Conservation (phyloP, 371 early-diverging fungal genomes). For the Rhizomucor pusillus region DNA sequence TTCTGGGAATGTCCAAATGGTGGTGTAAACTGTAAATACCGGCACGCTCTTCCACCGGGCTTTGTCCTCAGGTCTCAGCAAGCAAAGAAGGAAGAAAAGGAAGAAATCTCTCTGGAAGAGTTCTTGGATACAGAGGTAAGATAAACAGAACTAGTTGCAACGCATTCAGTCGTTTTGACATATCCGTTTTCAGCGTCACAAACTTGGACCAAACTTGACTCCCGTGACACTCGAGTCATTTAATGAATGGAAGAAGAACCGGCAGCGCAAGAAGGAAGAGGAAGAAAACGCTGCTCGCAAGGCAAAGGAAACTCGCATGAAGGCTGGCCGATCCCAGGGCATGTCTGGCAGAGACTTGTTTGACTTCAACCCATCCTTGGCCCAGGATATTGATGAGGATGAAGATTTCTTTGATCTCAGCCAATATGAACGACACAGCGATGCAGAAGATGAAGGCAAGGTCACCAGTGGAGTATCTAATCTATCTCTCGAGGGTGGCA, state of each 20-base stretch:
- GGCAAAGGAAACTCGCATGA: conserved; percentile 87
- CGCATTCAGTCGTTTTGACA: background rate
- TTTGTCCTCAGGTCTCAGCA: conserved; percentile 90
- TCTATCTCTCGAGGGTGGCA: conserved; percentile 22
- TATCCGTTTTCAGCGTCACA: conserved; percentile 74
- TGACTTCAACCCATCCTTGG: conserved; percentile 94
- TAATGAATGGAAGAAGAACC: conserved; percentile 93
- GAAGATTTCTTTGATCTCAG: conserved; percentile 66
- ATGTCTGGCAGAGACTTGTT: conserved; percentile 98
- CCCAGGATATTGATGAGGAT: conserved; percentile 75
- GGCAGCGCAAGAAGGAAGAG: conserved; percentile 71
- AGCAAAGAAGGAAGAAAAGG: conserved; percentile 73
- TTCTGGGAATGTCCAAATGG: conserved; percentile 99
- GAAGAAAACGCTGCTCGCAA: conserved; percentile 68
- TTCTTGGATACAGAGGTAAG: conserved; percentile 93
- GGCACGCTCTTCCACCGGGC: conserved; percentile 98
- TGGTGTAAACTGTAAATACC: conserved; percentile 88
- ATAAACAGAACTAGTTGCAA: background rate
- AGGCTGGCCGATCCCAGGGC: conserved; percentile 87
- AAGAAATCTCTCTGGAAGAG: conserved; percentile 90
- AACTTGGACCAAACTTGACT: conserved; percentile 89
- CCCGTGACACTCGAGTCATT: conserved; percentile 97
- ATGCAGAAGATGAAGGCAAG: conserved; percentile 33
- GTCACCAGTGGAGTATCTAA: conserved; percentile 23
- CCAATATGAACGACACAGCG: conserved; percentile 49